Base-by-base conservation (phyloP, 805 yeast genomes). In the Candida nemodendra region DNA sequence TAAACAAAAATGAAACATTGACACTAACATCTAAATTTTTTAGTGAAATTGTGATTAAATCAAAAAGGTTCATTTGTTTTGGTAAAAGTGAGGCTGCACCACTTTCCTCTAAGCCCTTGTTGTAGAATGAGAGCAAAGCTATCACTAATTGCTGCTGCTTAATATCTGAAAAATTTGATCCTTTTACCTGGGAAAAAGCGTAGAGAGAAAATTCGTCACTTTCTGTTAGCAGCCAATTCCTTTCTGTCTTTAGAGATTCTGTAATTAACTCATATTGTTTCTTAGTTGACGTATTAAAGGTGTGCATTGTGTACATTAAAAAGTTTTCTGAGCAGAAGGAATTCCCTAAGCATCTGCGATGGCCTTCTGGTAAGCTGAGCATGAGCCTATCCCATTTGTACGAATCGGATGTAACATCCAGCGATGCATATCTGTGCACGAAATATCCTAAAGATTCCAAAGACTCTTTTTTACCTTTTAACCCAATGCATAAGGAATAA, bases 11-110 rank as follows among this genome's bases (percentile, higher is more conserved):
- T 3, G 15, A 9, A n/a, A 24, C 27, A 19, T 41, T 14, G 15
- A 21, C n/a, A 3, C 15, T 3, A 5, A 47, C 38, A 16, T 36
- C 33, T 5, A 53, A 9, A 13, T 35, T 18, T 34, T 53, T 56
- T 8, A 56, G 8, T 11, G 34, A 34, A 3, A 51, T 44, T 1
- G 55, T 49, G 9, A 54, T 30, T 7, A 38, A 30, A 36, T 59
- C 64, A 15, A 56, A 34, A 5, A 52, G 30, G 15, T 27, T 26
- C 5, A 47, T 15, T 8, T 41, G 34, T 11, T 34, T 33, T 4
- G 30, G 17, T 6, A 27, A 14, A 5, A 28, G 13, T 4, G 14
- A 16, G 8, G 14, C 14, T 14, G 24, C 11, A 9, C 27, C 41
- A n/a, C 7, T 21, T 8, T 21, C 24, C 11, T 7, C 24, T 8